These are phyloP conservation scores for Kazachstania viticola DNA, from an alignment of 805 yeast genomes.

Conservation along the genomic window DNA sequence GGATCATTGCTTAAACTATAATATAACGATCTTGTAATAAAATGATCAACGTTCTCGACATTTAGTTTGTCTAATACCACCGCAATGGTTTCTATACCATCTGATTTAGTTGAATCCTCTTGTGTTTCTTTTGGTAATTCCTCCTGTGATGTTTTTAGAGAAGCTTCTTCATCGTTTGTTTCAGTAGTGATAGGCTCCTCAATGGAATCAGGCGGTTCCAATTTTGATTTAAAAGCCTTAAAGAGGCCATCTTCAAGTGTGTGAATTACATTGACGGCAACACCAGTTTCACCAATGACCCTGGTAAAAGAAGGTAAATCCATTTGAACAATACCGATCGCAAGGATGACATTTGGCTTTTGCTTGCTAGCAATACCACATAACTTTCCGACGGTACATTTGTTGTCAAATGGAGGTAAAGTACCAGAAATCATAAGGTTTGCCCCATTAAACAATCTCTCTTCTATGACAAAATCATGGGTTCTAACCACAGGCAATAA, in stretches of 20 bases:
- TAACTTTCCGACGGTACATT: slow-evolving; percentile 39
- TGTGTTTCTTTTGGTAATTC: slow-evolving; percentile 4
- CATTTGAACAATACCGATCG: slow-evolving; percentile 51
- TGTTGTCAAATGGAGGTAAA: slow-evolving; percentile 43
- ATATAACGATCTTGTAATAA: slow-evolving; percentile 58
- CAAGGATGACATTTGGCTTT: slow-evolving; percentile 52
- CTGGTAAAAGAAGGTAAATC: slow-evolving; percentile 34
- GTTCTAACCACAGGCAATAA: slow-evolving; percentile 60
- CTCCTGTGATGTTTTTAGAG: background rate
- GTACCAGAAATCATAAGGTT: slow-evolving; percentile 68
- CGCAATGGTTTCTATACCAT: slow-evolving; percentile 20
- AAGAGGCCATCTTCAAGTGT: slow-evolving; percentile 54
- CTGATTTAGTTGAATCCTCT: slow-evolving; percentile 1
- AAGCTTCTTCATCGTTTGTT: background rate
- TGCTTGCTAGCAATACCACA: slow-evolving; percentile 62
- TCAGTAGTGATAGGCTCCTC: slow-evolving; percentile 1
- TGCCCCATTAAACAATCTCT: slow-evolving; percentile 60
- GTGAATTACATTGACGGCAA: slow-evolving; percentile 68
- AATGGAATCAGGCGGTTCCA: slow-evolving; percentile 30
- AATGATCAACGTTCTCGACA: slow-evolving; percentile 59
- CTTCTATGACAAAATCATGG: slow-evolving; percentile 59
- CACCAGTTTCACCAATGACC: slow-evolving; percentile 59
- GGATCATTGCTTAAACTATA: slow-evolving; percentile 50
- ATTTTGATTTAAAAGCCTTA: slow-evolving; percentile 35
- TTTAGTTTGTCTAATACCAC: slow-evolving; percentile 33